phyloP scores from a whole-genome alignment of 2,329 filamentous ascomycete genomes.

The Curvularia spicifera region DNA sequence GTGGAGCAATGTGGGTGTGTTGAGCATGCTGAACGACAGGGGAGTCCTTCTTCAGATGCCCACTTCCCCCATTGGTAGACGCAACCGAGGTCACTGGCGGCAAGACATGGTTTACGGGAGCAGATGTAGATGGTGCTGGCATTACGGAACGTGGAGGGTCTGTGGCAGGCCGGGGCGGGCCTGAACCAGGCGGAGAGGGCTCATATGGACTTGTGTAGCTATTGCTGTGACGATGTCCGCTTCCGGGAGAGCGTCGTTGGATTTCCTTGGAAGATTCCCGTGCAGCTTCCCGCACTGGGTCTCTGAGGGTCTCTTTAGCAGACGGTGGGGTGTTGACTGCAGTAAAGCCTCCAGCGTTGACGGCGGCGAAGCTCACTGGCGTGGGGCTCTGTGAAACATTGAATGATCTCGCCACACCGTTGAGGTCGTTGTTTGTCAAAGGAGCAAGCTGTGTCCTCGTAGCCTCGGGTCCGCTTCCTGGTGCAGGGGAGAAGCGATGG shows the following conservation, averaged over 20 bases:
- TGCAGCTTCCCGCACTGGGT: constrained; percentile 22
- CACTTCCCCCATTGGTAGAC: constrained; percentile 25
- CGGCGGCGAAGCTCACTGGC: constrained; percentile 32
- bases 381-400: constrained; percentile 17
- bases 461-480: constrained; percentile 28
- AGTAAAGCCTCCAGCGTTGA: constrained; percentile 35
- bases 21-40: constrained; percentile 26
- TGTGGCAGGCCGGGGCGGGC: constrained; percentile 18
- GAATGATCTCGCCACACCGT: constrained; percentile 30
- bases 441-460: constrained; percentile 36
- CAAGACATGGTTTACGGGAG: constrained; percentile 15
- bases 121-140: constrained; percentile 15
- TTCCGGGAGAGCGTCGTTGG: constrained; percentile 19
- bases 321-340: constrained; percentile 32
- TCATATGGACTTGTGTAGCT: constrained; percentile 43
- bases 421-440: constrained; percentile 40
- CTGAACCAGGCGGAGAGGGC: constrained; percentile 25
- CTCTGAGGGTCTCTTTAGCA: constrained; percentile 19
- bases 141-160: constrained; percentile 26
- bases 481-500: constrained; percentile 29
- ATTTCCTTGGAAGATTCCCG: constrained; percentile 20
- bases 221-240: constrained; percentile 23
- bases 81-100: constrained; percentile 23
- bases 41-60: constrained; percentile 28
- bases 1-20: constrained; percentile 30